Percentiles rank a stretch among this genome's conserved stretches.
Conservation (phyloP, 1,284 basidiomycete genomes). For the Omphalotus olearius region DNA sequence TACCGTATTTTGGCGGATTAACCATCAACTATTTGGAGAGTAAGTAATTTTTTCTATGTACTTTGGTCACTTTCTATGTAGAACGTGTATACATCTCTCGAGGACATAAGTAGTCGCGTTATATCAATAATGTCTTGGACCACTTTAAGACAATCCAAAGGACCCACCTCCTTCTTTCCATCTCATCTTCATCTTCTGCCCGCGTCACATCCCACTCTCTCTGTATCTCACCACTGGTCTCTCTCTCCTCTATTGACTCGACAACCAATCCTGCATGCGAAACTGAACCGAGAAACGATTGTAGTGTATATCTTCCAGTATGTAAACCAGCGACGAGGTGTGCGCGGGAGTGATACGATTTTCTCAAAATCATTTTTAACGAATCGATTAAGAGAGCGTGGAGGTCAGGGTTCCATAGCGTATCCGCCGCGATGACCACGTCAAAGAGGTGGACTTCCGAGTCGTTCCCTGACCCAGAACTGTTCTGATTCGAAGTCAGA, state of each 20-base stretch:
- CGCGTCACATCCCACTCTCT: conserved; percentile 51
- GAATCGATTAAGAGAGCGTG: conserved; percentile 52
- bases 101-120: background rate
- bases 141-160: conserved; percentile 63
- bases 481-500: background rate
- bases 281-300: conserved; percentile 47
- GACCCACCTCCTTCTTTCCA: conserved; percentile 63
- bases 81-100: background rate
- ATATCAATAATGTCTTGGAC: conserved; percentile 20
- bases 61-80: background rate
- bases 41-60: background rate
- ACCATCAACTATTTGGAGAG: background rate
- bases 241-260: conserved; percentile 45
- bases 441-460: conserved; percentile 41
- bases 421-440: conserved; percentile 66
- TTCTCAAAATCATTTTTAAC: conserved; percentile 43
- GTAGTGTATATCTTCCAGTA: conserved; percentile 67
- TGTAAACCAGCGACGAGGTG: conserved; percentile 69
- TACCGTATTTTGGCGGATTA: too few species aligned
- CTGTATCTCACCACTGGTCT: conserved; percentile 31
- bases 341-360: conserved; percentile 38
- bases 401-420: conserved; percentile 65
- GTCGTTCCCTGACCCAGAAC: background rate
- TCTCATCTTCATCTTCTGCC: conserved; percentile 53
- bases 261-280: conserved; percentile 38